A percentile compares a stretch with the other conserved stretches of the same genome.
Evolutionary conservation across 1,284 basidiomycete genomes (phyloP).

Genomic region (Meira miltonrushii): DNA sequence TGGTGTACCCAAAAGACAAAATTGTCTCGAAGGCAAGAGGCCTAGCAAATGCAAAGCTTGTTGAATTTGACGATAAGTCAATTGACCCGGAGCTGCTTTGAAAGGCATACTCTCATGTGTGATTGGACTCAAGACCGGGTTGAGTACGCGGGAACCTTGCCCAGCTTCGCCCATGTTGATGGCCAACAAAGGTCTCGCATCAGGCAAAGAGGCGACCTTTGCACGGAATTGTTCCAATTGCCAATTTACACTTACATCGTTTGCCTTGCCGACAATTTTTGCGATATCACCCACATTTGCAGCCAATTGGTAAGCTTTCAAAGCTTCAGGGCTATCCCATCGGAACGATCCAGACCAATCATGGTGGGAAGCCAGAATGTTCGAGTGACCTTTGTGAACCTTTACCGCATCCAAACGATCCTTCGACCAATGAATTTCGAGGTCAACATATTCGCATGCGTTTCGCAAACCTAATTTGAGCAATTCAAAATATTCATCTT

Average conservation of each 20-base stretch:
- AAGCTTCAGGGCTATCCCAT: conserved; percentile 70
- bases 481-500: conserved; percentile 71
- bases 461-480: conserved; percentile 73
- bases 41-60: conserved; percentile 75
- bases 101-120: conserved; percentile 78
- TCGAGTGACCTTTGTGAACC: conserved; percentile 65
- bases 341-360: conserved; percentile 81
- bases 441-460: conserved; percentile 87
- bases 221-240: conserved; percentile 66
- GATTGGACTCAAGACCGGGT: conserved; percentile 78
- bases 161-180: conserved; percentile 89
- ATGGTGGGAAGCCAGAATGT: conserved; percentile 88
- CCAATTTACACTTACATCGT: conserved; percentile 71
- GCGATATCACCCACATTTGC: conserved; percentile 68
- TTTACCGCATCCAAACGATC: conserved; percentile 63
- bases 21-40: conserved; percentile 65
- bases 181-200: conserved; percentile 67
- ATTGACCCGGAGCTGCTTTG: conserved; percentile 80
- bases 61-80: conserved; percentile 81
- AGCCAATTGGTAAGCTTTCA: conserved; percentile 46
- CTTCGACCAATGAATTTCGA: conserved; percentile 75
- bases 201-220: conserved; percentile 55
- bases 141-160: conserved; percentile 75
- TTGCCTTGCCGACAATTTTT: conserved; percentile 86
- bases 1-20: conserved; percentile 82